Evolutionary conservation across 768 basidiomycete species (phyloP).

Genomic region (Tremella yokohamensis): DNA sequence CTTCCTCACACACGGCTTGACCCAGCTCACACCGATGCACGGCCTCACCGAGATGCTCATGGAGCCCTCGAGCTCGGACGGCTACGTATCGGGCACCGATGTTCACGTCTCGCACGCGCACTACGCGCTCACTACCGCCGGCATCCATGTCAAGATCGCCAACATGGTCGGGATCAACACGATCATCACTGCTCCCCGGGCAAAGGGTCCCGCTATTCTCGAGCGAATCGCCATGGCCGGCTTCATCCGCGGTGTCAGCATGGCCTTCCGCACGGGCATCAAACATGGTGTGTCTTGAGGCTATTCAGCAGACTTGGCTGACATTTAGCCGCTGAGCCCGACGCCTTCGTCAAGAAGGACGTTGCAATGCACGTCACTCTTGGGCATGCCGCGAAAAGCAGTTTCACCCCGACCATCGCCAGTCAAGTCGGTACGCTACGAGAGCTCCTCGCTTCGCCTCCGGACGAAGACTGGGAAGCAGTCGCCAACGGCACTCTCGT

Average conservation of each 20-base stretch:
- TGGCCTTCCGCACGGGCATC: background rate
- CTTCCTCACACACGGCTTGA: constrained; percentile 1
- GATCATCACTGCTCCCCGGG: constrained; percentile 1
- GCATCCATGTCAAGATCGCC: background rate
- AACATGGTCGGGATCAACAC: constrained; percentile 2
- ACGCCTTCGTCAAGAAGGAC: constrained; percentile 1
- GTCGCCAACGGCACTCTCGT: background rate
- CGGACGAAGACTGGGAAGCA: background rate
- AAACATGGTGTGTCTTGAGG: background rate
- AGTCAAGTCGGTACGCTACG: constrained; percentile 1
- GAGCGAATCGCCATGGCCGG: background rate
- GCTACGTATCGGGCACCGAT: background rate
- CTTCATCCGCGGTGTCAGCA: background rate
- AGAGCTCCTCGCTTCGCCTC: background rate
- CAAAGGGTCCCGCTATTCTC: background rate
- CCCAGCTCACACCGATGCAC: background rate
- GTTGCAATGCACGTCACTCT: constrained; percentile 1
- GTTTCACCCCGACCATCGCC: background rate
- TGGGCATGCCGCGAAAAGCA: background rate
- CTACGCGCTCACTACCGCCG: background rate
- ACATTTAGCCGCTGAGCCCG: background rate
- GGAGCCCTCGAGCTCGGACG: constrained; percentile 2
- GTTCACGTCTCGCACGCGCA: background rate
- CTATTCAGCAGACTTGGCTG: background rate
- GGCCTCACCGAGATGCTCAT: constrained; percentile 1